Percentiles rank a stretch among this genome's conserved stretches.
These are phyloP conservation scores for Jamesozyma rosinii DNA, from an alignment of 805 yeast species.

Conservation along the genomic window DNA sequence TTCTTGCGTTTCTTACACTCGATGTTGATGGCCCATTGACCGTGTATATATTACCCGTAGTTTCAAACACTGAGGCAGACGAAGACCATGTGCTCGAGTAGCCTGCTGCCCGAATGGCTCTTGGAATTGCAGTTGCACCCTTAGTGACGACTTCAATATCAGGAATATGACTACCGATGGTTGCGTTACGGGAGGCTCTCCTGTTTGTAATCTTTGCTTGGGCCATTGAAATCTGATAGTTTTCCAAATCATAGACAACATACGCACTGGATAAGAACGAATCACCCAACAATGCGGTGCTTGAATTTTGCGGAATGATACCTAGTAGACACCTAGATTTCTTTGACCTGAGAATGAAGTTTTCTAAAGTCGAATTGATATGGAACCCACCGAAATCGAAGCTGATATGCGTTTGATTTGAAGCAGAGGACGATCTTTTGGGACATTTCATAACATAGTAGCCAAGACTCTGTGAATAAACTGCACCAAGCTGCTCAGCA, in stretches of 20 bases:
- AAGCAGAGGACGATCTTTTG: constrained; percentile 1
- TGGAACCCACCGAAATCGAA: constrained; percentile 52
- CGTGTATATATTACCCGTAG: constrained; percentile 27
- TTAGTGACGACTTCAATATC: constrained; percentile 20
- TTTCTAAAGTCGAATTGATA: constrained; percentile 41
- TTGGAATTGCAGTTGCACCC: constrained; percentile 32
- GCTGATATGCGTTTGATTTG: constrained; percentile 27
- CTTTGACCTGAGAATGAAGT: constrained; percentile 21
- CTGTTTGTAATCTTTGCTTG: constrained; percentile 28
- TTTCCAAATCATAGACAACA: constrained; percentile 57
- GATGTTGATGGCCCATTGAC: neutral
- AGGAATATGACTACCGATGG: constrained; percentile 4
- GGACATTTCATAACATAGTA: constrained; percentile 42
- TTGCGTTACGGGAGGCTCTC: neutral
- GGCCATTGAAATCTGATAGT: constrained; percentile 47
- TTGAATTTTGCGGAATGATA: constrained; percentile 22
- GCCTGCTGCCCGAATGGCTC: constrained; percentile 39
- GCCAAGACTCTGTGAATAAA: constrained; percentile 34
- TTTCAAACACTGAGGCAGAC: constrained; percentile 9
- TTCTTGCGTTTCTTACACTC: neutral
- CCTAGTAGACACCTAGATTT: constrained; percentile 37
- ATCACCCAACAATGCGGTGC: constrained; percentile 42
- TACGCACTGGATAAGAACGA: constrained; percentile 49
- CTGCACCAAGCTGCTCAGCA: constrained; percentile 37
- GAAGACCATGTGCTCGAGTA: constrained; percentile 39